Evolutionary conservation across 2,329 filamentous ascomycete genomes (phyloP), one percentile per base, ranked within the genome.

Genomic region (Aureobasidium lini): DNA sequence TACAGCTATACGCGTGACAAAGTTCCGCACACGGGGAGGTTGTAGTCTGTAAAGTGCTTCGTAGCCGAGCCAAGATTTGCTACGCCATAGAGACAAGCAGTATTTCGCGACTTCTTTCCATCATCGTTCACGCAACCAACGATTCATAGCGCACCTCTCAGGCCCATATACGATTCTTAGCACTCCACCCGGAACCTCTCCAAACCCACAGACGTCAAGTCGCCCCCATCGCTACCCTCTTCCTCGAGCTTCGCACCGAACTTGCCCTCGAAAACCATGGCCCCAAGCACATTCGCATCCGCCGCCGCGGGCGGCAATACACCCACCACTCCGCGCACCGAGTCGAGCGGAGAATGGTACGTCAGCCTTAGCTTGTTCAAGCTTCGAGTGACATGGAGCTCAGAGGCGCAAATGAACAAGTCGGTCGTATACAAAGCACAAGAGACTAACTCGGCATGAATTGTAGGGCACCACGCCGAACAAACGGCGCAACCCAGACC

Each of bases 401-500:
- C 54, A 29, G 32, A 49, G 39, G 43, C 57, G 50, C 56, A 63
- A 62, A 50, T 56, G 57, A 50, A 40, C 23, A 23, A 23, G 23
- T 23, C 23, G 23, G 23, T 23, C 23, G 23, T 23, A 3, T 23
- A 16, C 52, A 23, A 53, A 49, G 44, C 57, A 28, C 46, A 42
- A 47, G 10, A 28, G 34, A 48, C 39, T 61, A 59, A 58, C 29
- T 15, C 3, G 40, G 8, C 23, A 59, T 47, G 28, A 40, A 15
- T 32, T 39, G 54, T 63, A 86, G 84, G 83, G 77, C 83, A 70
- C 23, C 23, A 23, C 81, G 84, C 71, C 82, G 84, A 69, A 77
- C 81, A 66, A 87, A 87, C 69, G 84, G 84, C 74, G 80, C 82
- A 65, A 85, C 84, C 63, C 83, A 85, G 72, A 87, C 84, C 65